Percentiles rank a stretch among this genome's conserved stretches.
phyloP scores from a whole-genome alignment of 2,329 filamentous ascomycete genomes.

The Fusarium continuum region DNA sequence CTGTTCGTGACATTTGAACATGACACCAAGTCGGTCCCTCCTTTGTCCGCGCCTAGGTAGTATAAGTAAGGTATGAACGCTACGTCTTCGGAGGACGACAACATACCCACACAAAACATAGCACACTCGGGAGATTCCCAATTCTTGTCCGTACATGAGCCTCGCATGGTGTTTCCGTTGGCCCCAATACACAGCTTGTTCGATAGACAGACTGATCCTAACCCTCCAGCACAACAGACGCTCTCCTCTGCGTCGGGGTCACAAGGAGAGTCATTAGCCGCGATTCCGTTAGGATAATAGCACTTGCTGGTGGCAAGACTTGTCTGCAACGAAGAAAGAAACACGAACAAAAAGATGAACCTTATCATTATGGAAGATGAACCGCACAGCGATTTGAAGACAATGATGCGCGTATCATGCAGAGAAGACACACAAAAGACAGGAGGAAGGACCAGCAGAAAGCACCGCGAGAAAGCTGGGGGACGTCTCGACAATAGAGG shows the following conservation, averaged over 20 bases:
- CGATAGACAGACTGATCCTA: conserved; percentile 33
- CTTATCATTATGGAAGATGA: conserved; percentile 9
- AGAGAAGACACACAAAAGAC: not conserved
- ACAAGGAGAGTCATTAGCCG: conserved; percentile 28
- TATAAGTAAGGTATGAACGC: not conserved
- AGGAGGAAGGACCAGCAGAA: not conserved
- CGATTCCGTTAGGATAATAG: conserved; percentile 34
- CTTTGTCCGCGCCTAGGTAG: conserved; percentile 21
- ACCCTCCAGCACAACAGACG: conserved; percentile 32
- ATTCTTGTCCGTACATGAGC: conserved; percentile 39
- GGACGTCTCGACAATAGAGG: not conserved
- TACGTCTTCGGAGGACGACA: not conserved
- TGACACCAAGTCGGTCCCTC: conserved; percentile 41
- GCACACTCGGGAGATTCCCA: conserved; percentile 35
- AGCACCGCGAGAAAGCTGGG: not conserved
- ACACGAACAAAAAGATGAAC: not conserved
- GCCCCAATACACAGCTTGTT: conserved; percentile 35
- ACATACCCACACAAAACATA: conserved; percentile 23
- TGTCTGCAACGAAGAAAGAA: conserved; percentile 4
- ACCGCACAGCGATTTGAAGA: not conserved
- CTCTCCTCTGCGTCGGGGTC: conserved; percentile 32
- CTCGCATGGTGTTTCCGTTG: conserved; percentile 36
- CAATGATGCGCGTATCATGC: not conserved
- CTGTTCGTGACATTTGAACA: conserved; percentile 40
- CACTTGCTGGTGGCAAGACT: conserved; percentile 20